Evolutionary conservation across 257 asterid species (phyloP).

Genomic region (Parsonsia alboflavescens): DNA sequence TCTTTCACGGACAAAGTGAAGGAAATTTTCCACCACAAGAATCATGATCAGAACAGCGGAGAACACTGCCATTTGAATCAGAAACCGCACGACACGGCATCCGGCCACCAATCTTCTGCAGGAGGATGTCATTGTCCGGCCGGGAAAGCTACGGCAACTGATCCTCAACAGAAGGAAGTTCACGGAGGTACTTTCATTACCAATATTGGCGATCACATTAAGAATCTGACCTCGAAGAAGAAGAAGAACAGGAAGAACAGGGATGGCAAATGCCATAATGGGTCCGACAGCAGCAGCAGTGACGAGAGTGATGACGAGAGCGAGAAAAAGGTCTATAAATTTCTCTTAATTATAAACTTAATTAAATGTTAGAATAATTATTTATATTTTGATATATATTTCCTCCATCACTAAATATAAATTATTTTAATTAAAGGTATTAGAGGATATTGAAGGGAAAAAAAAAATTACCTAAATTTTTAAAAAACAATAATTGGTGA

Average conservation of each 20-base stretch:
- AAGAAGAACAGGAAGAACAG: not conserved
- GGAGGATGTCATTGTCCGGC: not conserved
- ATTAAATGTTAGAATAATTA: too few relatives aligned
- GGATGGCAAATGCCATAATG: not conserved
- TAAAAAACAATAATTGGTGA: too few relatives aligned
- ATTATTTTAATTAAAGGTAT: too few relatives aligned
- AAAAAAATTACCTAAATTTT: too few relatives aligned
- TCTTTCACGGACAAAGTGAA: conserved; percentile 16
- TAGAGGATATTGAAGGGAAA: too few relatives aligned
- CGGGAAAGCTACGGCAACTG: not conserved
- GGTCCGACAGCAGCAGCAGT: conserved; percentile 7
- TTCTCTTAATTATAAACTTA: too few relatives aligned
- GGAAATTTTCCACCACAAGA: conserved; percentile 12
- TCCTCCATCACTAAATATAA: too few relatives aligned
- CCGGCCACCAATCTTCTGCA: not conserved
- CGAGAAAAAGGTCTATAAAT: not conserved
- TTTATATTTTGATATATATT: too few relatives aligned
- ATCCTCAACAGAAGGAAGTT: not conserved
- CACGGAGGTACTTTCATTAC: conserved; percentile 5
- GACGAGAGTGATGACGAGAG: conserved; percentile 16
- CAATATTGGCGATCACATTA: conserved; percentile 11
- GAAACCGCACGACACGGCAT: not conserved
- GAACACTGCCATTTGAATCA: not conserved
- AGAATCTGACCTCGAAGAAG: conserved; percentile 10
- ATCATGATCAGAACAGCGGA: not conserved